phyloP scores from a whole-genome alignment of 2,329 filamentous ascomycete genomes.

The Thelonectria blattea region DNA sequence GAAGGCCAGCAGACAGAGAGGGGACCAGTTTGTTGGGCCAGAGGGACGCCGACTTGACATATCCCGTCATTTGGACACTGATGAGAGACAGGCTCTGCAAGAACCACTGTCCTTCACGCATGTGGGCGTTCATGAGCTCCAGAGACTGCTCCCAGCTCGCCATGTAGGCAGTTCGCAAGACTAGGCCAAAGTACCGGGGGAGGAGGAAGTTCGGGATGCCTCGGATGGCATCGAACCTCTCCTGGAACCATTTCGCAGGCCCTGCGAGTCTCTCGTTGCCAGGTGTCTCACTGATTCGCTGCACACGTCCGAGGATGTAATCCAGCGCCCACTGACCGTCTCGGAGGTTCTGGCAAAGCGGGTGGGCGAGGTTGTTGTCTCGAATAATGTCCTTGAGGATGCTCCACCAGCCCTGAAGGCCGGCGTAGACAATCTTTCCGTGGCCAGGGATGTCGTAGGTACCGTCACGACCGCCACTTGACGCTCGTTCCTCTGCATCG shows the following conservation, averaged over 20 bases:
- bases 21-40: slow-evolving; percentile 86
- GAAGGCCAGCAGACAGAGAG: slow-evolving; percentile 87
- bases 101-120: slow-evolving; percentile 85
- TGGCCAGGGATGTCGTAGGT: slow-evolving; percentile 85
- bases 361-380: slow-evolving; percentile 90
- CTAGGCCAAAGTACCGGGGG: slow-evolving; percentile 90
- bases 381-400: slow-evolving; percentile 82
- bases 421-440: slow-evolving; percentile 89
- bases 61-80: slow-evolving; percentile 87
- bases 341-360: slow-evolving; percentile 89
- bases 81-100: slow-evolving; percentile 88
- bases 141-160: slow-evolving; percentile 81
- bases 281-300: slow-evolving; percentile 69
- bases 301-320: slow-evolving; percentile 80
- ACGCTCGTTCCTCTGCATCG: slow-evolving; percentile 84
- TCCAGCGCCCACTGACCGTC: slow-evolving; percentile 92
- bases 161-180: slow-evolving; percentile 85
- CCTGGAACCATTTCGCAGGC: slow-evolving; percentile 78
- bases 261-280: slow-evolving; percentile 67
- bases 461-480: slow-evolving; percentile 81
- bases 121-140: slow-evolving; percentile 77
- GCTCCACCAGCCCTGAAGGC: slow-evolving; percentile 99
- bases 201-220: slow-evolving; percentile 86
- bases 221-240: slow-evolving; percentile 85
- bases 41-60: slow-evolving; percentile 87